A percentile compares a stretch with the other conserved stretches of the same genome.
Conservation (phyloP, 768 basidiomycete genomes). For the Tubosaeta brunneosetosa region DNA sequence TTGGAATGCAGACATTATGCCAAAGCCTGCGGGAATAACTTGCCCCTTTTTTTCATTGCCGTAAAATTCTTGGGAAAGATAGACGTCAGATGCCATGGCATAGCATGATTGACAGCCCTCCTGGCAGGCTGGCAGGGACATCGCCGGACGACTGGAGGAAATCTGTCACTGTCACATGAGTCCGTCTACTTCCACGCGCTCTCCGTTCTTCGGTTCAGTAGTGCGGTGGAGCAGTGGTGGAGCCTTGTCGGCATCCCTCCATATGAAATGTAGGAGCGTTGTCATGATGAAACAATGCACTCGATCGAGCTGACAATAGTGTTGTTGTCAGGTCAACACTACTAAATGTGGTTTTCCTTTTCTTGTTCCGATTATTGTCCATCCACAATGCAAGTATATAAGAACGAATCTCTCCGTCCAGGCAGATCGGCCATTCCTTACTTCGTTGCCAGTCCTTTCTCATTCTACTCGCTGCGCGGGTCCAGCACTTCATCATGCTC, state of each 20-base stretch:
- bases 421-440: not conserved
- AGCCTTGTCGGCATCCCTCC: not conserved
- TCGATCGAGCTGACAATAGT: not conserved
- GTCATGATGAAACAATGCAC: not conserved
- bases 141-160: no score
- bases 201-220: no score
- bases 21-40: no score
- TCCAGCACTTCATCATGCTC: constrained; percentile 14
- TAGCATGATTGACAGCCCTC: no score
- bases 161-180: no score
- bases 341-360: not conserved
- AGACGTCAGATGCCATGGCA: no score
- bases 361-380: not conserved
- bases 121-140: no score
- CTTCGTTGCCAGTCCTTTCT: not conserved
- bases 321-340: not conserved
- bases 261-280: not conserved
- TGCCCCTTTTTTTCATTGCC: no score
- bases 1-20: no score
- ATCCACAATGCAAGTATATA: not conserved
- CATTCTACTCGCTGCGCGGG: constrained; percentile 23
- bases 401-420: not conserved
- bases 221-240: not conserved
- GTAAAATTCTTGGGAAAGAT: no score
- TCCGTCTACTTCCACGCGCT: no score